Conservation (phyloP, 257 asterid species). For the Echium plantagineum region DNA sequence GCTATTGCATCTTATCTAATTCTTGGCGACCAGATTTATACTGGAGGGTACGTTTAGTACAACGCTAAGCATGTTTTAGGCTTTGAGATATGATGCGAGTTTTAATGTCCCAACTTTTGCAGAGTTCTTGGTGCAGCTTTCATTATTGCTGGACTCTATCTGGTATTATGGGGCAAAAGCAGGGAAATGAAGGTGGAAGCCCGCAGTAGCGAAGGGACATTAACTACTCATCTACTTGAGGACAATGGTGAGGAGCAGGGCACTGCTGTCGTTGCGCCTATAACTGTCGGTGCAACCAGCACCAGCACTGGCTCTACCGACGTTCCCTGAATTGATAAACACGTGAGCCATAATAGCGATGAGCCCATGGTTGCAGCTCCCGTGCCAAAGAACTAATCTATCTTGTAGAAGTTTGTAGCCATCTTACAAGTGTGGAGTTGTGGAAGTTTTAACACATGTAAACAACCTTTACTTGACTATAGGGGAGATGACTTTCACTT, state of each 20-base stretch:
- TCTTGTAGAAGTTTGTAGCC: too few relatives aligned
- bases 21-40: conserved; percentile 60
- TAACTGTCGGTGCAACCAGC: neutral
- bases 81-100: neutral
- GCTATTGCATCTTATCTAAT: conserved; percentile 65
- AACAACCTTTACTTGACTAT: too few relatives aligned
- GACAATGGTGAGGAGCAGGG: conserved; percentile 12
- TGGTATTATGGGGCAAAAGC: conserved; percentile 76
- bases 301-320: neutral
- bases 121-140: conserved; percentile 68
- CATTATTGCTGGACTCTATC: conserved; percentile 57
- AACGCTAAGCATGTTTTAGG: too few relatives aligned
- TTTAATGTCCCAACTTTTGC: conserved; percentile 11
- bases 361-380: too few relatives aligned
- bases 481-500: too few relatives aligned
- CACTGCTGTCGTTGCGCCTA: neutral
- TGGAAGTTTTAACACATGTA: too few relatives aligned
- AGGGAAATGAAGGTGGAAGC: conserved; percentile 38
- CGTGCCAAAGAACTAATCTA: too few relatives aligned
- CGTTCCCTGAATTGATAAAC: too few relatives aligned
- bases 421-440: too few relatives aligned
- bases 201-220: conserved; percentile 28
- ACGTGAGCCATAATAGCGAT: too few relatives aligned
- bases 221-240: conserved; percentile 50
- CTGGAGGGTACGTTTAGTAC: conserved; percentile 53